Conservation (phyloP, 305 asterid species). For the Rubia peregrina region DNA sequence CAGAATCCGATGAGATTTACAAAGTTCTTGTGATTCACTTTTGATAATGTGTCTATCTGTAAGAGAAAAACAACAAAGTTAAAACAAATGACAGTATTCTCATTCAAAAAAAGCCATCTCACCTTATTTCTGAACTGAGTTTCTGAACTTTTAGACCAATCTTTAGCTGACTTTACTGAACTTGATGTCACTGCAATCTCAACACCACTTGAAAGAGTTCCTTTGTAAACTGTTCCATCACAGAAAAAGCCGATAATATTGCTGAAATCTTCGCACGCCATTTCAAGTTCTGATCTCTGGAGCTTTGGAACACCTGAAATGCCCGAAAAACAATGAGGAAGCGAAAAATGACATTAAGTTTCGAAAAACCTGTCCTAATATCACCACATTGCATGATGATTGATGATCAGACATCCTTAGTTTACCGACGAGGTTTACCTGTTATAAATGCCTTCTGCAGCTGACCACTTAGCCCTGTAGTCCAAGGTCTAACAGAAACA, state of each 20-base stretch:
- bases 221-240: constrained; percentile 34
- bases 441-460: constrained; percentile 35
- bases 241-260: constrained; percentile 31
- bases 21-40: constrained; percentile 45
- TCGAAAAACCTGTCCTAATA: no score
- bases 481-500: constrained; percentile 35
- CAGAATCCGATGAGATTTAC: constrained; percentile 45
- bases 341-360: not conserved
- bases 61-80: not conserved
- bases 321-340: not conserved
- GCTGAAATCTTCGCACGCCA: constrained; percentile 44
- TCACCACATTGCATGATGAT: no score
- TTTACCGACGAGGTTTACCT: constrained; percentile 21
- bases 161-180: constrained; percentile 27
- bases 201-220: constrained; percentile 41
- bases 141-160: constrained; percentile 33
- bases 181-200: constrained; percentile 38
- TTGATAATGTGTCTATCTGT: constrained; percentile 40
- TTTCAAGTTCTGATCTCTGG: constrained; percentile 34
- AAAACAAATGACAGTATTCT: not conserved
- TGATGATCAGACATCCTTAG: no score
- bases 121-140: constrained; percentile 33
- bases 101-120: not conserved
- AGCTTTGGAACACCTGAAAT: constrained; percentile 36
- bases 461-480: constrained; percentile 36